These are phyloP conservation scores for Ascobolus immersus DNA, from an alignment of 495 filamentous ascomycete species.

Conservation along the genomic window DNA sequence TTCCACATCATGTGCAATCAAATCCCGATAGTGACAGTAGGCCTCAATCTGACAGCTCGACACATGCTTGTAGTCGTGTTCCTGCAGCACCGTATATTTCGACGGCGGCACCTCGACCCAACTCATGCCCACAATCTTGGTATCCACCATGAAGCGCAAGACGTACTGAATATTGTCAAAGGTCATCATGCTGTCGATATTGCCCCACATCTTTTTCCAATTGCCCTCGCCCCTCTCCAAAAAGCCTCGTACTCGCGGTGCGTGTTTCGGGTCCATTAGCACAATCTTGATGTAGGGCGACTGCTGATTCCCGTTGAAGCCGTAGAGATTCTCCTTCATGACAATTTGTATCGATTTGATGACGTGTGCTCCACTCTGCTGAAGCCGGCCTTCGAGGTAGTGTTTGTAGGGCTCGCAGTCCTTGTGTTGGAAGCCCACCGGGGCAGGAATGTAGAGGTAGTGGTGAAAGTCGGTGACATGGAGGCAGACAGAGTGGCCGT, in stretches of 20 bases:
- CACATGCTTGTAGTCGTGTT: constrained; percentile 28
- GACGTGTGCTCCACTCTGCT: constrained; percentile 29
- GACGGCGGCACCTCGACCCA: constrained; percentile 71
- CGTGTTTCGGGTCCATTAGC: constrained; percentile 61
- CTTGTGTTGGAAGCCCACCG: constrained; percentile 45
- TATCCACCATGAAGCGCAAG: constrained; percentile 92
- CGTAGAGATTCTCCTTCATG: constrained; percentile 67
- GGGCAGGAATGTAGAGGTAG: constrained; percentile 84
- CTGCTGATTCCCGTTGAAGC: constrained; percentile 76
- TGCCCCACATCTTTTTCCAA: constrained; percentile 74
- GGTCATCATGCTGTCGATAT: constrained; percentile 44
- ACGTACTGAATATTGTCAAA: constrained; percentile 93
- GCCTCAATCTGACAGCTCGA: constrained; percentile 96
- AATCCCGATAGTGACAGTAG: constrained; percentile 45
- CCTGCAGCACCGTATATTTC: constrained; percentile 40
- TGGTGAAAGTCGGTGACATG: constrained; percentile 91
- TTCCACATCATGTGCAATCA: constrained; percentile 68
- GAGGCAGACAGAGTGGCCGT: constrained; percentile 76
- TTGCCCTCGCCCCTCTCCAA: constrained; percentile 59
- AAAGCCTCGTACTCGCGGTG: constrained; percentile 39
- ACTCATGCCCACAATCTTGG: constrained; percentile 78
- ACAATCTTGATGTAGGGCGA: constrained; percentile 83
- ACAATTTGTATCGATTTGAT: constrained; percentile 53
- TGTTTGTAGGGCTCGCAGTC: constrained; percentile 51
- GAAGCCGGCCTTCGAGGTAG: constrained; percentile 52